Evolutionary conservation across 768 basidiomycete species (phyloP), one percentile per base, ranked within the genome.

Genomic region (Hypholoma fasciculare): DNA sequence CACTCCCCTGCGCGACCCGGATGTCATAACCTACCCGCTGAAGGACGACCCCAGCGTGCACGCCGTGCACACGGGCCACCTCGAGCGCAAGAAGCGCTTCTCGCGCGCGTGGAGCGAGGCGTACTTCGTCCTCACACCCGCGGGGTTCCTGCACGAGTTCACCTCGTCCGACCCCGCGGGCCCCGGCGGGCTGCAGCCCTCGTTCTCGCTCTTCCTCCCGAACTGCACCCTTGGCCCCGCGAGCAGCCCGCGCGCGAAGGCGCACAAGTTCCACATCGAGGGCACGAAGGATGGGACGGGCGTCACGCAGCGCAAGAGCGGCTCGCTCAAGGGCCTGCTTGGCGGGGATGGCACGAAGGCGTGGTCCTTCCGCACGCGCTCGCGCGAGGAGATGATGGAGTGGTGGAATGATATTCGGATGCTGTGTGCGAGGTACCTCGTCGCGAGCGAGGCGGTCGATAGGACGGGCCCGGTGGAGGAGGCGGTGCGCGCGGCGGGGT

Each of bases 361-460:
- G 58, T 98, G 91, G 87, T 91, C 87, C 49, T 98, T 99, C 81
- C 83, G 94, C 37, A 84, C 91, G 47, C 77, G 96, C 59, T 90
- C 87, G 58, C 85, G 90, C 63, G 96, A 98, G 61, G 96, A 98
- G 64, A 94, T 98, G 94, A 94, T 98, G 94, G 97, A 99, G 76
- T 97, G 97, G 93, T 99, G 97, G 97, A 98, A 98, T 69, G 97
- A 98, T 69, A 80, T 96, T 40, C 75, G 92, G 60, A 95, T 96
- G 93, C 77, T 96, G 40, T 96, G 94, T 66, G 94, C 95, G 19
- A 74, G 94, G 61, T 98, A 97, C 70, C 82, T 99, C 53, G 93
- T 98, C 40, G 94, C 95, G 36, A 92, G 89, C 62, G 97, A 98
- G 76, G 82, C 86, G 69, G 90, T 98, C 75, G 93, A 97, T 75